Evolutionary conservation across 2,329 filamentous ascomycete species (phyloP), one percentile per base, ranked within the genome.

Genomic region (Didymella arachidicola): DNA sequence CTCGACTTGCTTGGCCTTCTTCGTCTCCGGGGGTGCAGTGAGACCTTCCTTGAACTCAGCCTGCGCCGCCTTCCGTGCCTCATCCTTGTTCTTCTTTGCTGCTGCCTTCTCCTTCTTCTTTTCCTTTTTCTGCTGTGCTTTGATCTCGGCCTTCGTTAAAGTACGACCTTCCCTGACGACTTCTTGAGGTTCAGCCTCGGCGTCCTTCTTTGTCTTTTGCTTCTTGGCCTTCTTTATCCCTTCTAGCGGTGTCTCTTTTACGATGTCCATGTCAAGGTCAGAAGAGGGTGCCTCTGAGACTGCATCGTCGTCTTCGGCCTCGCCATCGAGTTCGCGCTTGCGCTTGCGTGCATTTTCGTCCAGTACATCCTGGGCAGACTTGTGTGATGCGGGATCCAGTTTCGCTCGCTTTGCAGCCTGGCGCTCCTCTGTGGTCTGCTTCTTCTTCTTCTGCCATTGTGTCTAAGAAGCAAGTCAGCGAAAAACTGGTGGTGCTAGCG

Each of bases 381-480:
- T 95, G 65, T 89, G 88, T 72, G 92, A 93, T 66, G 94, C 92
- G 26, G 95, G 93, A 71, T 98, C 92, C 39, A 98, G 85, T 80
- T 97, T 98, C 60, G 90, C 92, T 73, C 89, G 86, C 80, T 93
- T 93, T 39, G 74, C 74, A n/a, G 74, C 71, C 59, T 69, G 68
- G 53, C 55, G 92, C 91, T 66, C 90, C 88, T 77, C 90, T 76
- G 96, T 97, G 49, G 92, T 94, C 80, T 98, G 93, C 82, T 98
- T 98, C 80, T 95, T 96, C 74, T 89, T 89, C 77, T 89, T 88
- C 90, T 92, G 96, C 92, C 93, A 96, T 88, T 97, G 92, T 71
- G 95, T 90, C 92, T 96, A 52, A 34, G 36, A 32, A 60, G 57
- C 29, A 38, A 51, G 60, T 62, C 52, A 67, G 63, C 45, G 55